Evolutionary conservation across 192 early-diverging fungal genomes (phyloP).

Genomic region (Linnemannia exigua): DNA sequence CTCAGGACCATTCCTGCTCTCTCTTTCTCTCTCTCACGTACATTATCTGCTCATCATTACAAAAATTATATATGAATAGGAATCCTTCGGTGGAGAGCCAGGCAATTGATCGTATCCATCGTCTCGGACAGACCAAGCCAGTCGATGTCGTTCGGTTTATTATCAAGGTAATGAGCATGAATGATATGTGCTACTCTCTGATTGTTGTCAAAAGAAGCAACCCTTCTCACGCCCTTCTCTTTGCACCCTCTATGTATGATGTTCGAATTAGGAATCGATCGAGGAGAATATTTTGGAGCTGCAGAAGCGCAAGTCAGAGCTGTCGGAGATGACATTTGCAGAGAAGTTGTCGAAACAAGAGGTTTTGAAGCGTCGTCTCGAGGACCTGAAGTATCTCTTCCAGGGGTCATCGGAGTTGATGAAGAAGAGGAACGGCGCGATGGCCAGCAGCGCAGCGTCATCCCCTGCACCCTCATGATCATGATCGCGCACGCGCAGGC

Average conservation of each 20-base stretch:
- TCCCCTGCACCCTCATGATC: not conserved
- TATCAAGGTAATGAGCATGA: constrained; percentile 57
- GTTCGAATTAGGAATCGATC: constrained; percentile 56
- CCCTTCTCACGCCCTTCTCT: constrained; percentile 1
- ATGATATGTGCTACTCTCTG: not conserved
- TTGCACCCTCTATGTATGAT: not conserved
- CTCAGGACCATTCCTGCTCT: not conserved
- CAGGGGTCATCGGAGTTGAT: constrained; percentile 56
- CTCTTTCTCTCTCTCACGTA: not conserved
- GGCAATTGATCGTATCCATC: constrained; percentile 88
- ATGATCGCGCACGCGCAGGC: not conserved
- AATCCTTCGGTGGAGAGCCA: constrained; percentile 86
- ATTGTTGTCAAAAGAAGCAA: not conserved
- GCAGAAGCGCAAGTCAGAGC: constrained; percentile 63
- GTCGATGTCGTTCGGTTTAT: constrained; percentile 78
- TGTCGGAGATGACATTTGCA: constrained; percentile 58
- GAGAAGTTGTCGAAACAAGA: constrained; percentile 59
- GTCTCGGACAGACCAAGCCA: constrained; percentile 78
- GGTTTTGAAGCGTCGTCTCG: constrained; percentile 54
- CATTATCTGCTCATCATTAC: constrained; percentile 53
- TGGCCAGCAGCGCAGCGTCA: not conserved
- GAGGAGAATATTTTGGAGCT: constrained; percentile 70
- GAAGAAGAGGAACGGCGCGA: constrained; percentile 13
- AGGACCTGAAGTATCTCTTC: constrained; percentile 56
- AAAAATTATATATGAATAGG: constrained; percentile 75